These are phyloP conservation scores for Clohesyomyces aquaticus DNA, from an alignment of 495 filamentous ascomycete genomes.

Conservation along the genomic window DNA sequence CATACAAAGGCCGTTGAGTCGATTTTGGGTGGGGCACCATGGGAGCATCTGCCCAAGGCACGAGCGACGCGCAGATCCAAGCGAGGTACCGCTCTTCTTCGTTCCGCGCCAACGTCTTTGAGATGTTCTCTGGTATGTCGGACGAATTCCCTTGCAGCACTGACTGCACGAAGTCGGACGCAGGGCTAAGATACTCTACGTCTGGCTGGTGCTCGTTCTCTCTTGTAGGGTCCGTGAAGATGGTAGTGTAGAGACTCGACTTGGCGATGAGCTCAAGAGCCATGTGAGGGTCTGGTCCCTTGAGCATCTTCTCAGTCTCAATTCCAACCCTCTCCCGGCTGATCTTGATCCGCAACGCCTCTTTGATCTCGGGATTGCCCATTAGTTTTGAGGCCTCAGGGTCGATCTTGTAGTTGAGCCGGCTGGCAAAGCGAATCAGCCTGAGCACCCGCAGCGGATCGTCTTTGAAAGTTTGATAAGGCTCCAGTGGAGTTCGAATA, in stretches of 20 bases:
- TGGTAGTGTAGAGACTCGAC: conserved; percentile 74
- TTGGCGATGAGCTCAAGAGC: conserved; percentile 74
- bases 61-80: conserved; percentile 75
- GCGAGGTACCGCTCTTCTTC: conserved; percentile 66
- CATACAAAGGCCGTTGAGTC: conserved; percentile 51
- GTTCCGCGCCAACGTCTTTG: conserved; percentile 59
- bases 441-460: conserved; percentile 91
- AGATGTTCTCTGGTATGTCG: conserved; percentile 53
- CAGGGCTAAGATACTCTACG: conserved; percentile 49
- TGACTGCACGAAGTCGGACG: conserved; percentile 55
- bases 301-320: conserved; percentile 90
- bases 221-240: conserved; percentile 72
- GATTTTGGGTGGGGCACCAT: conserved; percentile 50
- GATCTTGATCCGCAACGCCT: conserved; percentile 83
- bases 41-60: conserved; percentile 72
- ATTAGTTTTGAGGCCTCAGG: conserved; percentile 69
- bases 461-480: conserved; percentile 90
- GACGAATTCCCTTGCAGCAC: conserved; percentile 11
- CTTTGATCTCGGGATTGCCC: conserved; percentile 70
- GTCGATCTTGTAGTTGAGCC: conserved; percentile 79
- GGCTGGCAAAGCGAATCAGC: conserved; percentile 85
- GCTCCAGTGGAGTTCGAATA: conserved; percentile 86
- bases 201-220: conserved; percentile 37
- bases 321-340: conserved; percentile 83
- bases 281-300: conserved; percentile 68